These are phyloP conservation scores for Blastobotrys buckinghamii DNA, from an alignment of 1,139 yeast species.

Conservation along the genomic window DNA sequence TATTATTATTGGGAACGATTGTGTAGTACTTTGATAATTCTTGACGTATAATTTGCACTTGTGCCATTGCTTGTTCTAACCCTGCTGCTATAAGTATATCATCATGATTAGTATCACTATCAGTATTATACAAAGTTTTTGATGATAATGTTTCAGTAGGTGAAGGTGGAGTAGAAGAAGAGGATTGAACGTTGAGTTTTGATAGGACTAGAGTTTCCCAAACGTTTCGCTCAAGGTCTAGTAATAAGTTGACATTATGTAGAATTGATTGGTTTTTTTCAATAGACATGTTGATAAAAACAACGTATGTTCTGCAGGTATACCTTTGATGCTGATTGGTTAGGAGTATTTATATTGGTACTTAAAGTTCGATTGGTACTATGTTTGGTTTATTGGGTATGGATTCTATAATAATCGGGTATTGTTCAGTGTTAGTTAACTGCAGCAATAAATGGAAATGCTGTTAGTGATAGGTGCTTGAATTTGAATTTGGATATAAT, in stretches of 20 bases:
- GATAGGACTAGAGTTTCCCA: slow-evolving; percentile 4
- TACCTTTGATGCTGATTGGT: too few relatives aligned
- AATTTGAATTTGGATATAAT: too few relatives aligned
- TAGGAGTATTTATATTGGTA: too few relatives aligned
- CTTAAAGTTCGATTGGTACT: too few relatives aligned
- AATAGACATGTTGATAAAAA: background rate
- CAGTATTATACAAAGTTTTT: too few relatives aligned
- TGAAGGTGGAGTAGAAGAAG: too few relatives aligned
- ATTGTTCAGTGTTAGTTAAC: too few relatives aligned
- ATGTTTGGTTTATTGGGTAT: too few relatives aligned
- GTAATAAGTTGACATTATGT: background rate
- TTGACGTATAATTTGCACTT: background rate
- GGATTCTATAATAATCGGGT: too few relatives aligned
- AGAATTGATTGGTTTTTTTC: background rate
- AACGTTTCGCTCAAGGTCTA: slow-evolving; percentile 2
- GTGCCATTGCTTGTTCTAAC: slow-evolving; percentile 2
- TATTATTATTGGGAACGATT: background rate
- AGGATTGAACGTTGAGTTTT: background rate
- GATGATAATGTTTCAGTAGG: background rate
- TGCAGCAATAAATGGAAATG: too few relatives aligned
- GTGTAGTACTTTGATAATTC: background rate
- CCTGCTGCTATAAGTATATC: background rate
- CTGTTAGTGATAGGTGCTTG: too few relatives aligned
- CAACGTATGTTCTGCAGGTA: too few relatives aligned
- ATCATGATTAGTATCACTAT: background rate